Percentiles rank a stretch among this genome's conserved stretches.
phyloP scores from a whole-genome alignment of 129 eudicot species.

The Artemisia argyi region DNA sequence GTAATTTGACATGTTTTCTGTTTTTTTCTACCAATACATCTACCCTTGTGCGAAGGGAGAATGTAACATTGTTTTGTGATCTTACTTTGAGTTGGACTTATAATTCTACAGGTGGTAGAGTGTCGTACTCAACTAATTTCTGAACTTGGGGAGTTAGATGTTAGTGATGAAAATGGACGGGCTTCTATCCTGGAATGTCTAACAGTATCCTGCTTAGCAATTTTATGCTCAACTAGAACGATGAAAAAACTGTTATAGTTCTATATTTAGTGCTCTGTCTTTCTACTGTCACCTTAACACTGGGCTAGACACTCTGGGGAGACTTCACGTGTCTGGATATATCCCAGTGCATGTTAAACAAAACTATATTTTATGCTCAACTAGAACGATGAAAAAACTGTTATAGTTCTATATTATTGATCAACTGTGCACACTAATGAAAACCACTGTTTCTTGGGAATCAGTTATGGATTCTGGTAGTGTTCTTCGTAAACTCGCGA shows the following conservation, averaged over 20 bases:
- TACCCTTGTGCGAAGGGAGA: too few relatives aligned
- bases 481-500: slow-evolving; percentile 60
- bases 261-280: not conserved
- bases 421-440: slow-evolving; percentile 63
- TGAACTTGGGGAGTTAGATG: too few relatives aligned
- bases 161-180: too few relatives aligned
- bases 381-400: too few relatives aligned
- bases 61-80: too few relatives aligned
- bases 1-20: slow-evolving; percentile 32
- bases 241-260: too few relatives aligned
- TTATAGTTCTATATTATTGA: slow-evolving; percentile 67
- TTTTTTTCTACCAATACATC: not conserved
- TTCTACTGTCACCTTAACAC: slow-evolving; percentile 44
- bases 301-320: slow-evolving; percentile 75
- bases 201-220: too few relatives aligned
- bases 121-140: too few relatives aligned
- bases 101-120: too few relatives aligned
- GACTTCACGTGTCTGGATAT: slow-evolving; percentile 89
- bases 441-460: slow-evolving; percentile 43
- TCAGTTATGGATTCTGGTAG: slow-evolving; percentile 44
- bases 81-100: too few relatives aligned
- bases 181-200: too few relatives aligned
- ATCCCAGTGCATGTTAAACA: slow-evolving; percentile 89
- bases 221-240: too few relatives aligned
- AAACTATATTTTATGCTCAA: slow-evolving; percentile 70